Conservation (phyloP, 371 early-diverging fungal genomes). For the Actinomortierella wolfii region DNA sequence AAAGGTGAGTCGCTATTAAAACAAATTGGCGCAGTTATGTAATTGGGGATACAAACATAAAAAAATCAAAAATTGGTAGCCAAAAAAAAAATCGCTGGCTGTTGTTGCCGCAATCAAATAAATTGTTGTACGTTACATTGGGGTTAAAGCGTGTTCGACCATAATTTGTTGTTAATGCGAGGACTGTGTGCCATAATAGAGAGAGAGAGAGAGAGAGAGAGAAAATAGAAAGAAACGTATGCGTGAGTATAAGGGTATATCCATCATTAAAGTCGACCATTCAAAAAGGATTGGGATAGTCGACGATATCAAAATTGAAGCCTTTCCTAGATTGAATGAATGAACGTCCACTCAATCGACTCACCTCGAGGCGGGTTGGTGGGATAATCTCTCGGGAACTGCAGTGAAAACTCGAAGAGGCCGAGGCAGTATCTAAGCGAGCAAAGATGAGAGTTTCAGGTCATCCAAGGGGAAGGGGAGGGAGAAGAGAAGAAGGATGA, state of each 20-base stretch:
- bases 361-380: constrained; percentile 55
- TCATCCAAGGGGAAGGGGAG: background rate
- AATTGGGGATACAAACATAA: too few species aligned
- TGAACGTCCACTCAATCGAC: too few species aligned
- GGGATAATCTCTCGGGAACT: constrained; percentile 59
- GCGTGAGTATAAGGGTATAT: too few species aligned
- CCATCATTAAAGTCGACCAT: too few species aligned
- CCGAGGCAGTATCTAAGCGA: constrained; percentile 38
- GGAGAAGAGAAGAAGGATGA: background rate
- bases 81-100: background rate
- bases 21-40: too few species aligned
- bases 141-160: constrained; percentile 62
- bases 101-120: background rate
- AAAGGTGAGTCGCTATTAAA: too few species aligned
- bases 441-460: background rate
- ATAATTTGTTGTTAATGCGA: constrained; percentile 57
- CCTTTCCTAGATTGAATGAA: too few species aligned
- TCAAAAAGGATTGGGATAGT: too few species aligned
- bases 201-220: too few species aligned
- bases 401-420: constrained; percentile 55
- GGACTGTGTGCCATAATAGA: constrained; percentile 18
- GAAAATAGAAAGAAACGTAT: too few species aligned
- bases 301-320: too few species aligned
- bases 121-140: constrained; percentile 40
- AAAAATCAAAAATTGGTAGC: background rate